phyloP scores from a whole-genome alignment of 805 yeast species.

The Phaffomyces antillensis region DNA sequence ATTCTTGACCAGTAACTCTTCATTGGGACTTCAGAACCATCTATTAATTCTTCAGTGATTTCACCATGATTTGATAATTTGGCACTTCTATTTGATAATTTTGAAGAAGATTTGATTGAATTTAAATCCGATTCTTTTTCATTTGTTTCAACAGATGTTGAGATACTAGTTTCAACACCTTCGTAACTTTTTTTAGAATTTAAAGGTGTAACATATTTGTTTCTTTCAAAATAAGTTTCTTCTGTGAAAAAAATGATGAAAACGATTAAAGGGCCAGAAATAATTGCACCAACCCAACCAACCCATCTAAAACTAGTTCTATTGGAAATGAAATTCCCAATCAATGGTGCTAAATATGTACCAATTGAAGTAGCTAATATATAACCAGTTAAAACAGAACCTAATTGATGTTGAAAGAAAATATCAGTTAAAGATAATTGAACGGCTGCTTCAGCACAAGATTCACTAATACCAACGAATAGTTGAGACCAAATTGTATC shows the following conservation, averaged over 20 bases:
- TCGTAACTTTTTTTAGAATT: conserved; percentile 15
- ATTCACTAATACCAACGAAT: conserved; percentile 74
- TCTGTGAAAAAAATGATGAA: conserved; percentile 56
- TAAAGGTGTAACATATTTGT: conserved; percentile 30
- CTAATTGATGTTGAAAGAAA: conserved; percentile 72
- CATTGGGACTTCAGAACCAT: conserved; percentile 35
- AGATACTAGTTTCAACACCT: conserved; percentile 8
- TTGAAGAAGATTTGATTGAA: not conserved
- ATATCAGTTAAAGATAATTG: conserved; percentile 65
- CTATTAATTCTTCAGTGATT: conserved; percentile 22
- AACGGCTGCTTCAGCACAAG: conserved; percentile 69
- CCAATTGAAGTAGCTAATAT: conserved; percentile 71
- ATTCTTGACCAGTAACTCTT: conserved; percentile 41
- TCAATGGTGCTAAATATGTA: conserved; percentile 70
- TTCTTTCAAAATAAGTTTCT: conserved; percentile 62
- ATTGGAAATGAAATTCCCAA: conserved; percentile 66
- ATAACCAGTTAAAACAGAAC: conserved; percentile 64
- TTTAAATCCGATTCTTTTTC: conserved; percentile 4
- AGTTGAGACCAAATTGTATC: conserved; percentile 75
- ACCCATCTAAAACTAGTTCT: conserved; percentile 71
- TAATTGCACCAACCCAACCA: conserved; percentile 58
- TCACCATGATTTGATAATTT: not conserved
- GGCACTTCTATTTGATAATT: not conserved
- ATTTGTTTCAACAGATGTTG: conserved; percentile 6
- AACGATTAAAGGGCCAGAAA: conserved; percentile 50